phyloP scores from a whole-genome alignment of 768 basidiomycete genomes.

The Mrakia frigida region DNA sequence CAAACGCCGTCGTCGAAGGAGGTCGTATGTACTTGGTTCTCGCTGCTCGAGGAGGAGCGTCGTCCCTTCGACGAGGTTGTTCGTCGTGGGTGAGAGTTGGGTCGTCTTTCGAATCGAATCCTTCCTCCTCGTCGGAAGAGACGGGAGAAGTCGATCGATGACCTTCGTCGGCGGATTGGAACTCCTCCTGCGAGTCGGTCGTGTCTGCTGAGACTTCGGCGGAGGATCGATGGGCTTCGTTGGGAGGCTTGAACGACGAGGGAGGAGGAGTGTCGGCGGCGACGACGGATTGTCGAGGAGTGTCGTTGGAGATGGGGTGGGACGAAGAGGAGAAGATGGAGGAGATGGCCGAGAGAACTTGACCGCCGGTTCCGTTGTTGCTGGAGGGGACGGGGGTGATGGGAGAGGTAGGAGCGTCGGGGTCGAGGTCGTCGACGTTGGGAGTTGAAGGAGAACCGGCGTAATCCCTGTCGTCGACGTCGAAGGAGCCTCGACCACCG shows the following conservation, averaged over 20 bases:
- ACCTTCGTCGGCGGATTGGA: conserved; percentile 14
- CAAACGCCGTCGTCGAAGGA: conserved; percentile 9
- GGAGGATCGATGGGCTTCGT: background rate
- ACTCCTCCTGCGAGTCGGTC: conserved; percentile 1
- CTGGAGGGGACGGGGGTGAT: background rate
- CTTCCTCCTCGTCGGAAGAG: background rate
- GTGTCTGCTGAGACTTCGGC: background rate
- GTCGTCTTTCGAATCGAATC: background rate
- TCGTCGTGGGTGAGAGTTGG: conserved; percentile 5
- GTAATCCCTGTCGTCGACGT: background rate
- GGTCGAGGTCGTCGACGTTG: background rate
- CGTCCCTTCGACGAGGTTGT: too few relatives aligned
- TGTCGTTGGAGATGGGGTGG: background rate
- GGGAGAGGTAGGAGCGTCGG: background rate
- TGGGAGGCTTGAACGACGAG: background rate
- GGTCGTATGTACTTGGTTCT: conserved; percentile 4
- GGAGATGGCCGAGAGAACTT: conserved; percentile 11
- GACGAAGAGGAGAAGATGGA: background rate
- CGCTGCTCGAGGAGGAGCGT: background rate
- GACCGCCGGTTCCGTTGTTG: background rate
- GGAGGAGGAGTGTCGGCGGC: background rate
- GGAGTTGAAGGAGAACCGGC: background rate
- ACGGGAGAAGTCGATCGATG: background rate
- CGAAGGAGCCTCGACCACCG: background rate
- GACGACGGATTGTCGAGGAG: background rate